phyloP scores from a whole-genome alignment of 179 eudicot species.

The Beta corolliflora region DNA sequence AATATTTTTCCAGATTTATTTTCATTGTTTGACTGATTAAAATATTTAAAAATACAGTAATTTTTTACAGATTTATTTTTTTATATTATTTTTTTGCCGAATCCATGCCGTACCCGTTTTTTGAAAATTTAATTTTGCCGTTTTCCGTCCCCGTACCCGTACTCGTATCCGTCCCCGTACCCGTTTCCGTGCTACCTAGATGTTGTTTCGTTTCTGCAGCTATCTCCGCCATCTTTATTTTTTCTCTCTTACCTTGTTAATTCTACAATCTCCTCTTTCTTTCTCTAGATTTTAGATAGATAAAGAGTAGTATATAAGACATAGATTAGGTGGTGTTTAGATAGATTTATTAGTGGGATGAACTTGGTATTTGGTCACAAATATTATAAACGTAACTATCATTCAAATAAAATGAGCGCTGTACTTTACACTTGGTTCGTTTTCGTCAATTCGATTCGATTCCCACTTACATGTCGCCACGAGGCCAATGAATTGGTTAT shows the following conservation, averaged over 20 bases:
- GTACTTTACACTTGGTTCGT: background rate
- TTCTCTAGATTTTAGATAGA: background rate
- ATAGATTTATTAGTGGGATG: background rate
- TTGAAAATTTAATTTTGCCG: too few relatives aligned
- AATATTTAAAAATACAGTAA: too few relatives aligned
- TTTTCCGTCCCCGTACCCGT: too few relatives aligned
- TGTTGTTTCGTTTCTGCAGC: slow-evolving; percentile 4
- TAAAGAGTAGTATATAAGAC: background rate
- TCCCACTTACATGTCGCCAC: background rate
- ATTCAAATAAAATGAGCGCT: background rate
- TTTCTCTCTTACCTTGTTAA: too few relatives aligned
- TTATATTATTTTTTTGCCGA: too few relatives aligned
- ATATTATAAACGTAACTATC: background rate
- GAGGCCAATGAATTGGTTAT: background rate
- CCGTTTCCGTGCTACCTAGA: too few relatives aligned
- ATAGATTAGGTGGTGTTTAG: background rate
- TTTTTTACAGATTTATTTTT: too few relatives aligned
- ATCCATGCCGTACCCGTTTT: too few relatives aligned
- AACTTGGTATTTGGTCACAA: background rate
- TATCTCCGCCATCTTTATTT: slow-evolving; percentile 23
- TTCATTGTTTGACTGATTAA: too few relatives aligned
- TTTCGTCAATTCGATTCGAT: background rate
- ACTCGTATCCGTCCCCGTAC: too few relatives aligned
- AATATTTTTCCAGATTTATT: too few relatives aligned
- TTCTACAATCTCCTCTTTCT: background rate